These are phyloP conservation scores for Magnaporthales sp. DNA, from an alignment of 2,329 filamentous ascomycete species.

Conservation along the genomic window DNA sequence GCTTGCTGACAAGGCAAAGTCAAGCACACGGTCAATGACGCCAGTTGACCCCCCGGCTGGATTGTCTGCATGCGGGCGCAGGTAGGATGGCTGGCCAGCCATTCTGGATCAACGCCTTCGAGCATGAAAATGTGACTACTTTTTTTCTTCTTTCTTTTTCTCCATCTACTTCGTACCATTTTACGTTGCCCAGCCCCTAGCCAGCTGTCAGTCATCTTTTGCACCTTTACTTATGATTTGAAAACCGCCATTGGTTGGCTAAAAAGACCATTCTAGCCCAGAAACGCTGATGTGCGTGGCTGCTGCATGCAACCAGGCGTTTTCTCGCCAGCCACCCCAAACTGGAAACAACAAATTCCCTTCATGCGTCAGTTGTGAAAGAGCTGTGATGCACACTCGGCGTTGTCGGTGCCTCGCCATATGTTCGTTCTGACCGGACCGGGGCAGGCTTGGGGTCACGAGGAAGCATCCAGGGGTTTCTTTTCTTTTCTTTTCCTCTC, in stretches of 20 bases:
- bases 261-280: background rate
- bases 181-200: background rate
- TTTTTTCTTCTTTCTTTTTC: background rate
- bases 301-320: background rate
- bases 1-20: background rate
- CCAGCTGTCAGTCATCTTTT: background rate
- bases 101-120: background rate
- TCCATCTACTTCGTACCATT: background rate
- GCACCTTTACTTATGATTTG: background rate
- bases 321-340: background rate
- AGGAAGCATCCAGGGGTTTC: background rate
- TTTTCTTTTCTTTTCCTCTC: background rate
- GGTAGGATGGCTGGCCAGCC: background rate
- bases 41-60: background rate
- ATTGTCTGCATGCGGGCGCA: background rate
- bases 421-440: background rate
- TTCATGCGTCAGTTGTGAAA: background rate
- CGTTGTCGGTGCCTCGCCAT: background rate
- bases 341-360: background rate
- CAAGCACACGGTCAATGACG: background rate
- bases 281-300: background rate
- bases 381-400: background rate
- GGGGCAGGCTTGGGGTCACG: background rate
- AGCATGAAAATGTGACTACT: background rate
- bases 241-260: background rate